phyloP scores from a whole-genome alignment of 1,284 basidiomycete genomes.

The Clitocybe nebularis region DNA sequence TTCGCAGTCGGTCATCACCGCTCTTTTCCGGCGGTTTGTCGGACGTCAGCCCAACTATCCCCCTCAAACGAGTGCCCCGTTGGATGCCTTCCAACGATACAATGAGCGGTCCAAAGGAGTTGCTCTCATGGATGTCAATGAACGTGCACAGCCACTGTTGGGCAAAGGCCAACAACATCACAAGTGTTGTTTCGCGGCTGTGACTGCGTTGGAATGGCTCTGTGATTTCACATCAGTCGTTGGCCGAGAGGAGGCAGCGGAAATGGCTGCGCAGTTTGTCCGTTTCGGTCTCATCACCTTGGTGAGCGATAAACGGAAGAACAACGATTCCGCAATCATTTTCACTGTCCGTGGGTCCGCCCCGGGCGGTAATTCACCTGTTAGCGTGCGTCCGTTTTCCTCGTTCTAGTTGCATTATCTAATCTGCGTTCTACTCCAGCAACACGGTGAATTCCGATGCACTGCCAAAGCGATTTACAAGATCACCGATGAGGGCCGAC shows the following conservation, averaged over 20 bases:
- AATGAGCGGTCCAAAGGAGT: slow-evolving; percentile 78
- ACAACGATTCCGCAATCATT: slow-evolving; percentile 84
- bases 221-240: slow-evolving; percentile 97
- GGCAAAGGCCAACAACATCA: slow-evolving; percentile 48
- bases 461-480: slow-evolving; percentile 93
- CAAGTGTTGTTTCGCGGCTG: slow-evolving; percentile 84
- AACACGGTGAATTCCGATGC: slow-evolving; percentile 93
- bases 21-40: slow-evolving; percentile 92
- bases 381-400: slow-evolving; percentile 51
- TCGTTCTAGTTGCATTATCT: slow-evolving; percentile 4
- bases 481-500: slow-evolving; percentile 87
- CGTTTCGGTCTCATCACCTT: slow-evolving; percentile 88
- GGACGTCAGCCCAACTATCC: slow-evolving; percentile 83
- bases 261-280: slow-evolving; percentile 96
- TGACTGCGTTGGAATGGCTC: slow-evolving; percentile 92
- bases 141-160: slow-evolving; percentile 51
- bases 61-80: slow-evolving; percentile 38
- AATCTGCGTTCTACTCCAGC: slow-evolving; percentile 37
- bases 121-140: slow-evolving; percentile 64
- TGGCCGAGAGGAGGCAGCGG: slow-evolving; percentile 94
- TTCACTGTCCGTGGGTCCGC: slow-evolving; percentile 84
- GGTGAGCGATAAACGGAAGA: slow-evolving; percentile 85
- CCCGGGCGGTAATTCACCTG: slow-evolving; percentile 67
- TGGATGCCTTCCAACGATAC: slow-evolving; percentile 73
- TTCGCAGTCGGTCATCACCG: slow-evolving; percentile 89